Conservation (phyloP, 495 filamentous ascomycete species). For the Sporormia fimetaria region DNA sequence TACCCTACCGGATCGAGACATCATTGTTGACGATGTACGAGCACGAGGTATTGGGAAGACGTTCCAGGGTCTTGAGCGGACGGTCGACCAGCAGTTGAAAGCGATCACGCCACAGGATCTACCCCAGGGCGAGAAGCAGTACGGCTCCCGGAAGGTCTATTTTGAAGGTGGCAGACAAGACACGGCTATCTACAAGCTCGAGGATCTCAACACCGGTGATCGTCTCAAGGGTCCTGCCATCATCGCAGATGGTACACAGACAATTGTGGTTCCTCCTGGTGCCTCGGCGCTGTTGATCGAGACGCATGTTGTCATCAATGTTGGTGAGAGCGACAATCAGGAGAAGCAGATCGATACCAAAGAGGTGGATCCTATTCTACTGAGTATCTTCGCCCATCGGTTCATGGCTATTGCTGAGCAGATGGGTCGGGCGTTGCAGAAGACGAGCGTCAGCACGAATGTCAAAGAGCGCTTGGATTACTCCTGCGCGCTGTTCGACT, state of each 20-base stretch:
- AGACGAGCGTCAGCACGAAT: slow-evolving; percentile 95
- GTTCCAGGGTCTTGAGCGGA: slow-evolving; percentile 64
- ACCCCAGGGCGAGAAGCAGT: slow-evolving; percentile 42
- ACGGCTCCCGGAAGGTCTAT: slow-evolving; percentile 49
- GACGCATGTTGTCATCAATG: slow-evolving; percentile 63
- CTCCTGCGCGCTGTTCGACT: slow-evolving; percentile 89
- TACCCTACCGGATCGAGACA: slow-evolving; percentile 74
- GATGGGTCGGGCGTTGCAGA: slow-evolving; percentile 91
- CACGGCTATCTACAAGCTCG: slow-evolving; percentile 76
- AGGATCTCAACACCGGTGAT: slow-evolving; percentile 64
- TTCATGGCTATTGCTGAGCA: slow-evolving; percentile 99
- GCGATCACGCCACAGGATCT: slow-evolving; percentile 45
- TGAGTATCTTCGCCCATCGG: slow-evolving; percentile 89
- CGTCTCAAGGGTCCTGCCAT: slow-evolving; percentile 77
- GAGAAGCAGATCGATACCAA: slow-evolving; percentile 40
- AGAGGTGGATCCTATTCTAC: slow-evolving; percentile 72
- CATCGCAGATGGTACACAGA: slow-evolving; percentile 90
- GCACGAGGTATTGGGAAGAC: slow-evolving; percentile 82
- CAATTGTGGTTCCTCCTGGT: slow-evolving; percentile 79
- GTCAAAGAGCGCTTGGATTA: slow-evolving; percentile 97
- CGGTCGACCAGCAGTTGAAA: slow-evolving; percentile 67
- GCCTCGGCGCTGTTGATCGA: slow-evolving; percentile 62
- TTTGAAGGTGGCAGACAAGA: slow-evolving; percentile 65
- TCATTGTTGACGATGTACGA: slow-evolving; percentile 86
- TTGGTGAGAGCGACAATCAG: slow-evolving; percentile 46